Base-by-base conservation (phyloP, 2,329 filamentous ascomycete genomes). In the Acephala macrosclerotiorum region DNA sequence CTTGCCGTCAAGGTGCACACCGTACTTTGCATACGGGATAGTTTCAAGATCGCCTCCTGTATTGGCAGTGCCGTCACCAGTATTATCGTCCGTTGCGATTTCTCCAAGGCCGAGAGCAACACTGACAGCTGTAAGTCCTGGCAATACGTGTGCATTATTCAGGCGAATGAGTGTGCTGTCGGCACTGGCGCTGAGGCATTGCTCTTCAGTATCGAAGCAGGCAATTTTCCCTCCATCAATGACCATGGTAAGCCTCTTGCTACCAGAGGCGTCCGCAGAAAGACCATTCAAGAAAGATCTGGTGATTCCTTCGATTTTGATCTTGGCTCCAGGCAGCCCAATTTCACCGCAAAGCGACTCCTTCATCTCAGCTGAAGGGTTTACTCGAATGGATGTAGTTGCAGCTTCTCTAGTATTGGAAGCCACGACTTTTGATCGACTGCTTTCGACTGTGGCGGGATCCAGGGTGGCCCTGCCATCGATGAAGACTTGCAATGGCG, bases 101-200 rank as follows among this genome's bases (percentile, higher is more conserved):
- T 87, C 85, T 12, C 76, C 73, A 3, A 87, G 75, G 1, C 85
- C 85, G 1, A 87, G 78, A 8, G 74, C 71, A 5, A 78, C 77
- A 3, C 83, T 80, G 38, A 87, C 77, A 2, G 82, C 80, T n/a
- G 81, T 85, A 36, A 87, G 72, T 0, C 83, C 80, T 2, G 84
- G 81, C 8, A 81, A 78, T 40, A 85, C 70, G 66, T 85, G 75
- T 2, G 84, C 85, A 49, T 86, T 76, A 16, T 76, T 55, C 3
- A 86, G 77, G 3, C 75, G 38, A 18, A 85, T 72, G 3, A 72
- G 68, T 22, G 72, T 70, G 60, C 72, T 66, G 22, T 70, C 66
- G 1, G 70, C 25, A 9, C 66, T 62, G 18, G 75, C 66, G 1
- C 71, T 66, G 6, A 70, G 63, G n/a, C 82, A 82, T 5, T 70